These are phyloP conservation scores for Simmondsia chinensis DNA, from an alignment of 148 eudicot species.

Conservation along the genomic window DNA sequence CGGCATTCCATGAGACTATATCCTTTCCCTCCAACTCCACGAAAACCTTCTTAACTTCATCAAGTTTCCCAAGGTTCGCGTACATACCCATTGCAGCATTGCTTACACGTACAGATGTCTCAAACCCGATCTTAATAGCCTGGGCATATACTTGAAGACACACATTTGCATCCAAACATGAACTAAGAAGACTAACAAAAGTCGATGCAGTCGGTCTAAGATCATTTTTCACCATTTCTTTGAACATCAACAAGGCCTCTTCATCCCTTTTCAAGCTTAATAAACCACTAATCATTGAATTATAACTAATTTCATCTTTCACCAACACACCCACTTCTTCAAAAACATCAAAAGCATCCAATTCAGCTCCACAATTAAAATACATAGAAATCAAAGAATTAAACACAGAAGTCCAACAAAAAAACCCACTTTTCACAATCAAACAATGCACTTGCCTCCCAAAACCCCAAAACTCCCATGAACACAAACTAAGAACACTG, in stretches of 20 bases:
- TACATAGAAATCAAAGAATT: conserved; percentile 70
- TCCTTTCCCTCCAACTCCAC: conserved; percentile 43
- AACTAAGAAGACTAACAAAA: conserved; percentile 65
- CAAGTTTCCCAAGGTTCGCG: conserved; percentile 33
- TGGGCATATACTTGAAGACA: conserved; percentile 50
- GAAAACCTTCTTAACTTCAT: conserved; percentile 30
- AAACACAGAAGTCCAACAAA: conserved; percentile 32
- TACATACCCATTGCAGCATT: conserved; percentile 78
- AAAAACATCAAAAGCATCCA: conserved; percentile 47
- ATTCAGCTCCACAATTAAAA: conserved; percentile 29
- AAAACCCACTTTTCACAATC: conserved; percentile 47
- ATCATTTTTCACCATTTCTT: conserved; percentile 35
- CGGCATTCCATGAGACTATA: conserved; percentile 71
- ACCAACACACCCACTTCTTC: conserved; percentile 25
- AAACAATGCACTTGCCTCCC: conserved; percentile 56
- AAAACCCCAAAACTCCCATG: conserved; percentile 25
- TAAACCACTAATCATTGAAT: conserved; percentile 72
- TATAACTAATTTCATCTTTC: conserved; percentile 56
- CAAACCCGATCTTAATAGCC: conserved; percentile 54
- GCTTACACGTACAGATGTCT: conserved; percentile 43
- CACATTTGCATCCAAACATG: conserved; percentile 21
- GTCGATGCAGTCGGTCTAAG: conserved; percentile 61
- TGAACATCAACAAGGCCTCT: conserved; percentile 42
- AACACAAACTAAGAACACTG: conserved; percentile 60
- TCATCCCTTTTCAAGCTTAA: conserved; percentile 34